A percentile compares a stretch with the other conserved stretches of the same genome.
These are phyloP conservation scores for Groenewaldozyma sp. DNA, from an alignment of 1,139 yeast species.

Conservation along the genomic window DNA sequence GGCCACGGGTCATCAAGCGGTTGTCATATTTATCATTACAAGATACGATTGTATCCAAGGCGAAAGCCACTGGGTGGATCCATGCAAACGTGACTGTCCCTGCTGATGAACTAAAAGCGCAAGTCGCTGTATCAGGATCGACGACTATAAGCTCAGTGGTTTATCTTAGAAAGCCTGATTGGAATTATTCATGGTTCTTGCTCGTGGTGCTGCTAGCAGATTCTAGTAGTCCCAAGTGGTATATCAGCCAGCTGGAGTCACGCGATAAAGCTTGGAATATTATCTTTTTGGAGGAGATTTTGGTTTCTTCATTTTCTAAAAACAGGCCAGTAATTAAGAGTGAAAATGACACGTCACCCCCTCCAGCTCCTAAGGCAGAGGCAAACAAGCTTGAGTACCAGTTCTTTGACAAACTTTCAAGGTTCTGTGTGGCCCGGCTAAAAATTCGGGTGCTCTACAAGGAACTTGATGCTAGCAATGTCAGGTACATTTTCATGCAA, in stretches of 20 bases:
- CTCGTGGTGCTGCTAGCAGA: conserved; percentile 24
- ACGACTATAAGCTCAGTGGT: conserved; percentile 19
- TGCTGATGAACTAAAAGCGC: conserved; percentile 19
- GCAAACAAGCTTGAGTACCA: conserved; percentile 9
- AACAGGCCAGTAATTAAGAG: too few relatives aligned
- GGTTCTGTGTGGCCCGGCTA: conserved; percentile 22
- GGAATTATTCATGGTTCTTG: conserved; percentile 31
- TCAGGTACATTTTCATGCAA: conserved; percentile 19
- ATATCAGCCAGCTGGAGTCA: conserved; percentile 24
- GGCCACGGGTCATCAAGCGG: conserved; percentile 21
- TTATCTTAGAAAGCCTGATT: conserved; percentile 25
- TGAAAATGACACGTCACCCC: conserved; percentile 3
- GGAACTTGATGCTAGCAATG: conserved; percentile 18
- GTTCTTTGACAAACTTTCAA: conserved; percentile 20
- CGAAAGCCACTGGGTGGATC: conserved; percentile 30
- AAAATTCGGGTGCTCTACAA: conserved; percentile 20
- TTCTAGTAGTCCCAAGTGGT: conserved; percentile 23
- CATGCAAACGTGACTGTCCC: conserved; percentile 19
- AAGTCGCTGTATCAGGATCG: conserved; percentile 13
- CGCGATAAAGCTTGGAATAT: conserved; percentile 24
- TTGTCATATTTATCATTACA: conserved; percentile 26
- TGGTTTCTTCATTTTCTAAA: not conserved
- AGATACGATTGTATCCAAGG: conserved; percentile 26
- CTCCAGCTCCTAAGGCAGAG: not conserved
- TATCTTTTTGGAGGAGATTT: conserved; percentile 21